These are phyloP conservation scores for Pholiota adiposa DNA, from an alignment of 1,284 basidiomycete genomes.

Conservation along the genomic window DNA sequence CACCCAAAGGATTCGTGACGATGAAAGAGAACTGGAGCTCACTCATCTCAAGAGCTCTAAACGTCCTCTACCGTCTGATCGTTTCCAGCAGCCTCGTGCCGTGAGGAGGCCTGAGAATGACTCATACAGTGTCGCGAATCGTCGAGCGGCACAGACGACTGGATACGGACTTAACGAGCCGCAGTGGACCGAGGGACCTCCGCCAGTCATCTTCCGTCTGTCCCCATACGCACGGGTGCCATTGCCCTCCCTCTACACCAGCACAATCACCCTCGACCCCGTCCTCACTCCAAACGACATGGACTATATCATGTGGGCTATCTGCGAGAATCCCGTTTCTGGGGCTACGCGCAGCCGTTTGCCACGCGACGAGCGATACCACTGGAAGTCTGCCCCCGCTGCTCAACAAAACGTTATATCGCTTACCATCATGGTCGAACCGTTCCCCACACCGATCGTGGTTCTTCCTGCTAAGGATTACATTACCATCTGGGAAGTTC, in stretches of 20 bases:
- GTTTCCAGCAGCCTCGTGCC: neutral
- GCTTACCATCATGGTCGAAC: conserved; percentile 10
- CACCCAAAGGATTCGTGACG: neutral
- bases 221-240: conserved; percentile 23
- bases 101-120: conserved; percentile 6
- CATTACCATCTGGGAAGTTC: conserved; percentile 17
- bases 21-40: neutral
- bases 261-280: conserved; percentile 11
- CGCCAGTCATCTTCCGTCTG: conserved; percentile 17
- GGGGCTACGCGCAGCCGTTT: neutral
- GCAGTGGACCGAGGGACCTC: conserved; percentile 23
- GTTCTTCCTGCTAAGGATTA: conserved; percentile 1
- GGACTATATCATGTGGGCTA: conserved; percentile 7
- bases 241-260: conserved; percentile 15
- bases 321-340: conserved; percentile 8
- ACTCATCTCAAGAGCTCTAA: neutral
- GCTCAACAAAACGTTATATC: conserved; percentile 10
- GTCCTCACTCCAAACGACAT: conserved; percentile 10
- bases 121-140: conserved; percentile 14
- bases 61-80: neutral
- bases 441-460: conserved; percentile 7
- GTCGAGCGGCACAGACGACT: conserved; percentile 12
- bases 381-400: conserved; percentile 18
- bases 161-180: conserved; percentile 25
- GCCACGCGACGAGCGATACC: conserved; percentile 4